Conservation (phyloP, 495 filamentous ascomycete species). For the Penicillium ucsense region DNA sequence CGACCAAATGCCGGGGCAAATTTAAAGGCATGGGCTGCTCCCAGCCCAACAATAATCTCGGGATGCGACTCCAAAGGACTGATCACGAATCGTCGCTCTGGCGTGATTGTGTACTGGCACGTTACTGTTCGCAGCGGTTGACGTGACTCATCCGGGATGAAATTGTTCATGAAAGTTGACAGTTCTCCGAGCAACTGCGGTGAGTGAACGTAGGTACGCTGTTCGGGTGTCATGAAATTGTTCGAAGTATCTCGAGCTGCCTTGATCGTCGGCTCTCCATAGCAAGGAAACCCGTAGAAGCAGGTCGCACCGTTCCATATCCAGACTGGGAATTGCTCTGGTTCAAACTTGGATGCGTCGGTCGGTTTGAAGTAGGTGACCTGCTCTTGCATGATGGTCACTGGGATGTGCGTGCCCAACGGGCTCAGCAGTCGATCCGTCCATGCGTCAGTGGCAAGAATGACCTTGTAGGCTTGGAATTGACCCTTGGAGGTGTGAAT, state of each 20-base stretch:
- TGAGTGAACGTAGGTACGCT: slow-evolving; percentile 20
- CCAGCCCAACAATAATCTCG: slow-evolving; percentile 19
- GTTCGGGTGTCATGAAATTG: slow-evolving; percentile 21
- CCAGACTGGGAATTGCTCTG: slow-evolving; percentile 16
- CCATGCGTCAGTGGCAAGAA: slow-evolving; percentile 21
- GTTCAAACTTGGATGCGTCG: slow-evolving; percentile 8
- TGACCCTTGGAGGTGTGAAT: slow-evolving; percentile 14
- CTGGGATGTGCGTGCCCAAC: slow-evolving; percentile 15
- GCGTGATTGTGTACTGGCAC: slow-evolving; percentile 22
- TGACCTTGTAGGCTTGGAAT: slow-evolving; percentile 16
- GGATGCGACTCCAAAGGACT: slow-evolving; percentile 14
- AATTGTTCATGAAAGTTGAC: slow-evolving; percentile 7
- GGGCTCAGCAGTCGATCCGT: slow-evolving; percentile 19
- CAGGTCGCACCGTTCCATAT: slow-evolving; percentile 16
- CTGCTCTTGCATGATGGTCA: slow-evolving; percentile 23
- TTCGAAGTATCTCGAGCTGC: slow-evolving; percentile 17
- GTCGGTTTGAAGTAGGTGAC: slow-evolving; percentile 23
- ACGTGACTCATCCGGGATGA: slow-evolving; percentile 17
- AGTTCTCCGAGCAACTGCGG: slow-evolving; percentile 13
- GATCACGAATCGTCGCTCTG: slow-evolving; percentile 20
- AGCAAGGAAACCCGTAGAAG: slow-evolving; percentile 21
- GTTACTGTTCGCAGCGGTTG: slow-evolving; percentile 20
- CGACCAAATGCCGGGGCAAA: slow-evolving; percentile 23
- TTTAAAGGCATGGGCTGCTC: slow-evolving; percentile 24
- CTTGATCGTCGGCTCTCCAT: slow-evolving; percentile 25